Conservation (phyloP, 345 rosid species). For the Camelina sativa region DNA sequence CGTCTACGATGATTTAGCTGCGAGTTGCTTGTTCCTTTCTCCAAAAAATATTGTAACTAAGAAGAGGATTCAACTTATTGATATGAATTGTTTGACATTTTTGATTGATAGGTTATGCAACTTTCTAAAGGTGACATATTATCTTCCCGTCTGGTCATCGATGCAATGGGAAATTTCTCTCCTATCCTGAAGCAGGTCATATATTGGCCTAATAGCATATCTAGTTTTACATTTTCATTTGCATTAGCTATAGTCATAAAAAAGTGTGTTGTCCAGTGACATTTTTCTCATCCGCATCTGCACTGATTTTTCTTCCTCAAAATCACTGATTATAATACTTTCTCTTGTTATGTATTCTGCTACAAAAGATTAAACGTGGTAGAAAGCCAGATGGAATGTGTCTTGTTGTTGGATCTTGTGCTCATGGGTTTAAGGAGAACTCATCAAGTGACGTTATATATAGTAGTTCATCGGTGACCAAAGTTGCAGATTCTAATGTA, state of each 20-base stretch:
- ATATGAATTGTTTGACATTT: slow-evolving; percentile 12
- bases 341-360: slow-evolving; percentile 27
- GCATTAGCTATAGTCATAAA: neutral
- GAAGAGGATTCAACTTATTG: slow-evolving; percentile 4
- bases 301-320: neutral
- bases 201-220: slow-evolving; percentile 8
- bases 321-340: slow-evolving; percentile 10
- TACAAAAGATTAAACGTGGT: slow-evolving; percentile 72
- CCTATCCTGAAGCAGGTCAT: slow-evolving; percentile 89
- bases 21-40: slow-evolving; percentile 47
- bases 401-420: slow-evolving; percentile 97
- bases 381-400: slow-evolving; percentile 94
- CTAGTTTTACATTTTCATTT: neutral
- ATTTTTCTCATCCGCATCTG: neutral
- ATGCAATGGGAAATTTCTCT: slow-evolving; percentile 97
- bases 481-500: slow-evolving; percentile 67
- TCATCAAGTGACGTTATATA: slow-evolving; percentile 83
- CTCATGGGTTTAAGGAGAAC: slow-evolving; percentile 79
- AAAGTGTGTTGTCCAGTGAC: neutral
- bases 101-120: slow-evolving; percentile 55
- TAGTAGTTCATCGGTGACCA: slow-evolving; percentile 73
- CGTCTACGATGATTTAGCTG: slow-evolving; percentile 76
- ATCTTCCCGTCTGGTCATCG: slow-evolving; percentile 73
- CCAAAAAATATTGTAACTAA: neutral
- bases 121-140: slow-evolving; percentile 68